Conservation (phyloP, 352 stramenopile species). For the Pythium sukuiense region DNA sequence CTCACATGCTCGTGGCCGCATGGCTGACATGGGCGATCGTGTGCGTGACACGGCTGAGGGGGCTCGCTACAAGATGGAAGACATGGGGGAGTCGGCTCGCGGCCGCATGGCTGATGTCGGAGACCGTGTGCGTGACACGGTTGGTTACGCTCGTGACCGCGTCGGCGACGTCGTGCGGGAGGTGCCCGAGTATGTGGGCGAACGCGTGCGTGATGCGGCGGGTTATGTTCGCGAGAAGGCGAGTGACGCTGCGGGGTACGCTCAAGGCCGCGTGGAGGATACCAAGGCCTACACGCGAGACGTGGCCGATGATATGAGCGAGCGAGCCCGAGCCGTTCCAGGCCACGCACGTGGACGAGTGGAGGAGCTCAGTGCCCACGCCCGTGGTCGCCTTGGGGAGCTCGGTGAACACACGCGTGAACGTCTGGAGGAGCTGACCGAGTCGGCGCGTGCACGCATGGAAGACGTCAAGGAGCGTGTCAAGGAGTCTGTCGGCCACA, state of each 20-base stretch:
- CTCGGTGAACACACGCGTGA: slow-evolving; percentile 36
- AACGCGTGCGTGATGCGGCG: slow-evolving; percentile 30
- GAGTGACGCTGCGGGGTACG: slow-evolving; percentile 15
- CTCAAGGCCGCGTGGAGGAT: slow-evolving; percentile 2
- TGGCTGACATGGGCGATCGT: neutral
- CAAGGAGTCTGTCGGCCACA: slow-evolving; percentile 44
- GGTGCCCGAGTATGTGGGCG: slow-evolving; percentile 32
- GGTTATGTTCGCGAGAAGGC: slow-evolving; percentile 24
- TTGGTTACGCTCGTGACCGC: slow-evolving; percentile 31
- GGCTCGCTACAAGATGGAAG: slow-evolving; percentile 28
- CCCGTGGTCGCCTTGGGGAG: slow-evolving; percentile 29
- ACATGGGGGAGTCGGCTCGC: slow-evolving; percentile 32
- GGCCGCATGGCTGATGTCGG: slow-evolving; percentile 30
- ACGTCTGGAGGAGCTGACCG: slow-evolving; percentile 35
- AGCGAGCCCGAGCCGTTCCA: neutral
- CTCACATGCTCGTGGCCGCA: neutral
- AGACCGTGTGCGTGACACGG: slow-evolving; percentile 26
- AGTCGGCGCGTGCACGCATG: slow-evolving; percentile 24
- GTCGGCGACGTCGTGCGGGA: slow-evolving; percentile 24
- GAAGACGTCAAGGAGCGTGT: slow-evolving; percentile 58
- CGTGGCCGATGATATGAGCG: slow-evolving; percentile 25
- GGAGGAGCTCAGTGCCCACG: slow-evolving; percentile 25
- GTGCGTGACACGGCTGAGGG: neutral
- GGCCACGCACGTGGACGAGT: slow-evolving; percentile 20
- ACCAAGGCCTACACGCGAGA: slow-evolving; percentile 12